phyloP scores from a whole-genome alignment of 345 rosid species.

The Linum lewisii region DNA sequence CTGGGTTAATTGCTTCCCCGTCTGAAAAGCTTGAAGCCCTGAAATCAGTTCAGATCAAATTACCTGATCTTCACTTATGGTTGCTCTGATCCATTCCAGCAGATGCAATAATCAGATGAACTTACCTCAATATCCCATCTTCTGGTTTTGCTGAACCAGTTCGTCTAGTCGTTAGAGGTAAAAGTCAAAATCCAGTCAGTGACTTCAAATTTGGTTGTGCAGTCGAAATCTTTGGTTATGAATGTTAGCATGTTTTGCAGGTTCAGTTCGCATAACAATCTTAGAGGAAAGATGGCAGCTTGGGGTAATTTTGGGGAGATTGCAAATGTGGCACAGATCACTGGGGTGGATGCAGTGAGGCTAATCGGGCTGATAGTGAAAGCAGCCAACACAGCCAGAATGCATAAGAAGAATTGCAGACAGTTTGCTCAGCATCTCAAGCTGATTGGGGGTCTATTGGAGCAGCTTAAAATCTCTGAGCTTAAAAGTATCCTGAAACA shows the following conservation, averaged over 20 bases:
- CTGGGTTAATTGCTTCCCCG: neutral
- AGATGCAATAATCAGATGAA: too few species aligned
- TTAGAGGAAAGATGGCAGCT: constrained; percentile 38
- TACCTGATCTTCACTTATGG: neutral
- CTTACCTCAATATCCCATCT: neutral
- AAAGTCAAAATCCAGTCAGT: too few species aligned
- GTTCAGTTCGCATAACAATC: constrained; percentile 5
- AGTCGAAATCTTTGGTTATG: too few species aligned
- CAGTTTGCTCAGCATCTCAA: constrained; percentile 90
- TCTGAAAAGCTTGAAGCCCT: constrained; percentile 12
- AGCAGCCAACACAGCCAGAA: constrained; percentile 79
- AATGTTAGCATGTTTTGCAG: neutral
- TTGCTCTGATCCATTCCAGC: neutral
- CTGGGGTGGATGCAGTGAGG: constrained; percentile 76
- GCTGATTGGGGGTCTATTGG: constrained; percentile 78
- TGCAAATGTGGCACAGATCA: constrained; percentile 69
- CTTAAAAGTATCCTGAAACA: constrained; percentile 89
- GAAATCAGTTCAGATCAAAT: neutral
- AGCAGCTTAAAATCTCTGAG: constrained; percentile 85
- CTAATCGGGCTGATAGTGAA: constrained; percentile 71
- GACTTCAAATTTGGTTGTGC: too few species aligned
- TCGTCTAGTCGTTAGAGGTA: neutral
- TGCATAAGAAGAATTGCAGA: constrained; percentile 95
- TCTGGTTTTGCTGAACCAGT: neutral
- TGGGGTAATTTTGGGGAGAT: constrained; percentile 85